phyloP scores from a whole-genome alignment of 108 stramenopile genomes.

The Cyclostephanos invisitatus region DNA sequence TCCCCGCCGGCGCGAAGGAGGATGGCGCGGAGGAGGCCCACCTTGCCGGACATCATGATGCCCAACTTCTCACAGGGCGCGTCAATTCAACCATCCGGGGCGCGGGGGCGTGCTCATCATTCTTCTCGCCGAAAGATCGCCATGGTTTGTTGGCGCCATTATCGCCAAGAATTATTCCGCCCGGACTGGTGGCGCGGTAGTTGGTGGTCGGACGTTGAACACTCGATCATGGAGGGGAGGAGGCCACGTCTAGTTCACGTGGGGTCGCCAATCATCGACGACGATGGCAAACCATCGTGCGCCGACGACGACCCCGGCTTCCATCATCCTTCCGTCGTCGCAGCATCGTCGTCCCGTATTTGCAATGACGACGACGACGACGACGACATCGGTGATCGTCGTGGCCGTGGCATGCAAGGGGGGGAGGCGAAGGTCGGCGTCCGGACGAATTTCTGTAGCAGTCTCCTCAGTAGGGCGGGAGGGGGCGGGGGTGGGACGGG shows the following conservation, averaged over 20 bases:
- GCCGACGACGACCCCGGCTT: background rate
- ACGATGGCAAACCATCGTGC: background rate
- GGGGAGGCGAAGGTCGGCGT: background rate
- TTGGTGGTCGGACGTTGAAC: too few relatives aligned
- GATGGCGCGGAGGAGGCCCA: background rate
- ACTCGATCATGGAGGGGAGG: conserved; percentile 11
- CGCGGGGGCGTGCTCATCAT: too few relatives aligned
- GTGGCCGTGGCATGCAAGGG: background rate
- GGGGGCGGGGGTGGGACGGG: background rate
- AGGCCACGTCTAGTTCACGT: conserved; percentile 59
- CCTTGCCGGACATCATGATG: background rate
- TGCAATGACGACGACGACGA: too few relatives aligned
- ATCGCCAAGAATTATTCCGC: too few relatives aligned
- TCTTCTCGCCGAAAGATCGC: too few relatives aligned
- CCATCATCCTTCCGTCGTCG: background rate
- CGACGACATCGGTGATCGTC: too few relatives aligned
- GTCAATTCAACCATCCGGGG: too few relatives aligned
- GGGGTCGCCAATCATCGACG: conserved; percentile 51
- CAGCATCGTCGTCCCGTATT: background rate
- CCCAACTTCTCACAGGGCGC: background rate
- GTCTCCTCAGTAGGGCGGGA: background rate
- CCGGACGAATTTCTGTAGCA: background rate
- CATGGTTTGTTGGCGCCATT: too few relatives aligned
- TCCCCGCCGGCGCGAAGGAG: conserved; percentile 50
- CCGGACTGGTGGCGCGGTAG: too few relatives aligned